Evolutionary conservation across 108 stramenopile genomes (phyloP), one percentile per base, ranked within the genome.

Genomic region (Parietichytrium sp.): DNA sequence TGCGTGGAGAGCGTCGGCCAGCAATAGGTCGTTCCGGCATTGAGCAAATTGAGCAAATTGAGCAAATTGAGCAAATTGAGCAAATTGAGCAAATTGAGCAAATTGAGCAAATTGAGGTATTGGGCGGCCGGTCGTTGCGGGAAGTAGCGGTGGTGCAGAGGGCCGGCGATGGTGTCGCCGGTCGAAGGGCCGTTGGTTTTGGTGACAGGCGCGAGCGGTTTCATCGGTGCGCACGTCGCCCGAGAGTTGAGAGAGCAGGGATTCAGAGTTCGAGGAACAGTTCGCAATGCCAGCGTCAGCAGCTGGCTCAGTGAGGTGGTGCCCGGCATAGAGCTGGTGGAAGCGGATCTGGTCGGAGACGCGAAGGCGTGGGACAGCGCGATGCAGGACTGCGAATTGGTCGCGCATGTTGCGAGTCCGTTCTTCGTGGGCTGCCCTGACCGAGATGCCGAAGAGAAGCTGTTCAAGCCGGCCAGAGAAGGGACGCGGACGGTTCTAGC

Each of bases 151-250:
- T n/a, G n/a, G n/a, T n/a, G n/a, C n/a, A n/a, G n/a, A n/a, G n/a
- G n/a, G n/a, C n/a, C n/a, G n/a, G n/a, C n/a, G n/a, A n/a, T n/a
- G n/a, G n/a, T n/a, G n/a, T n/a, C n/a, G n/a, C n/a, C n/a, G n/a
- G n/a, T n/a, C n/a, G n/a, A n/a, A n/a, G n/a, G n/a, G n/a, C n/a
- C n/a, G 20, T 51, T 80, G 20, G 79, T 80, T 6, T 51, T 80
- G n/a, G 79, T 80, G 51, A 31, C 79, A n/a, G 79, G 79, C n/a
- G 79, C 52, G 13, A 53, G 53, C 16, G 80, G 80, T 10, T 81
- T 33, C 54, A 54, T 81, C 36, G 80, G 54, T 16, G 25, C 27
- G 23, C 54, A 55, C 25, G 51, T 53, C 42, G 30, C 47, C 20
- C 54, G 54, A 29, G 80, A 31, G 33, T 18, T 55, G 15, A 36